These are phyloP conservation scores for Schwanniomyces occidentalis DNA, from an alignment of 805 yeast genomes.

Conservation along the genomic window DNA sequence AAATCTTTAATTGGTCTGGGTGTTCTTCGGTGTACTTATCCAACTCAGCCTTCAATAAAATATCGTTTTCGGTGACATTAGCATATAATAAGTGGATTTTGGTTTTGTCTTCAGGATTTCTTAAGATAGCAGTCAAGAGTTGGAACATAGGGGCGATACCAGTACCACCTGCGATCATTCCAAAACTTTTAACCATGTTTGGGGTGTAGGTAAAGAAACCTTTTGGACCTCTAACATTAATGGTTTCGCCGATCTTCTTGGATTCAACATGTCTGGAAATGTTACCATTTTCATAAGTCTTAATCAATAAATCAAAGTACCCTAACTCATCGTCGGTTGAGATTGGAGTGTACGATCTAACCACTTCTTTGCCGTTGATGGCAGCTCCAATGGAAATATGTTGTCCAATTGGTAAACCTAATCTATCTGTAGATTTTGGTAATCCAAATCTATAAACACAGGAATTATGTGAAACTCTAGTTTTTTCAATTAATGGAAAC, in stretches of 20 bases:
- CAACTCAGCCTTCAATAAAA: constrained; percentile 76
- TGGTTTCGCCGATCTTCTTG: constrained; percentile 74
- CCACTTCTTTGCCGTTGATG: constrained; percentile 76
- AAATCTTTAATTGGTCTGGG: constrained; percentile 60
- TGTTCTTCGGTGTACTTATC: constrained; percentile 60
- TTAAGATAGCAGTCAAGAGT: constrained; percentile 76
- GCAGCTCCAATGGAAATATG: constrained; percentile 79
- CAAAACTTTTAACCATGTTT: constrained; percentile 69
- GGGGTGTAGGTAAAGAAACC: constrained; percentile 84
- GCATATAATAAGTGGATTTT: constrained; percentile 77
- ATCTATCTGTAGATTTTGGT: constrained; percentile 68
- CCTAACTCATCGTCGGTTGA: constrained; percentile 80
- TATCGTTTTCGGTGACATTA: constrained; percentile 76
- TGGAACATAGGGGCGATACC: constrained; percentile 97
- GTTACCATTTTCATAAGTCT: constrained; percentile 83
- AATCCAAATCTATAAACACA: constrained; percentile 82
- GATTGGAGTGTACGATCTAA: constrained; percentile 89
- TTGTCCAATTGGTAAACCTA: constrained; percentile 94
- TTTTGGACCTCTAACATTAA: constrained; percentile 86
- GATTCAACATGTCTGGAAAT: constrained; percentile 73
- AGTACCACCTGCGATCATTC: constrained; percentile 96
- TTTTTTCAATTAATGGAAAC: constrained; percentile 79
- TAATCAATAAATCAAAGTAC: constrained; percentile 79
- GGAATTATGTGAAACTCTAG: constrained; percentile 74
- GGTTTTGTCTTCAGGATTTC: constrained; percentile 77